A percentile compares a stretch with the other conserved stretches of the same genome.
These are phyloP conservation scores for Antrodiella citrinella DNA, from an alignment of 768 basidiomycete species.

Conservation along the genomic window DNA sequence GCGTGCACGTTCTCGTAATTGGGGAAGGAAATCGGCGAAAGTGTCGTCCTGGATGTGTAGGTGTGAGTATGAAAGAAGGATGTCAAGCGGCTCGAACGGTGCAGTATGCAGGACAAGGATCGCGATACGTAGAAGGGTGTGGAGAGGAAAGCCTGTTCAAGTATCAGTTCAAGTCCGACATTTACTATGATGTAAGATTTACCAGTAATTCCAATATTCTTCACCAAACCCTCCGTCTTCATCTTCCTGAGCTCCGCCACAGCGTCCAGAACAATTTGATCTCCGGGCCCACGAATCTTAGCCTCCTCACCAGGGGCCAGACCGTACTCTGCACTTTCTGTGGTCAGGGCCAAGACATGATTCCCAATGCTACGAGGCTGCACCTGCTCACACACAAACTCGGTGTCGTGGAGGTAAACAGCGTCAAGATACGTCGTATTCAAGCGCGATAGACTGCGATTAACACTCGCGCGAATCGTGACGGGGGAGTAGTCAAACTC, in stretches of 20 bases:
- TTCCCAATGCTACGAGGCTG: constrained; percentile 45
- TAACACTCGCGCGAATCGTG: constrained; percentile 58
- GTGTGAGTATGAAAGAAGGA: constrained; percentile 76
- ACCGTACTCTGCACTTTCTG: constrained; percentile 56
- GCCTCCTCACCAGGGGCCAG: constrained; percentile 49
- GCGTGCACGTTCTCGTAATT: constrained; percentile 53
- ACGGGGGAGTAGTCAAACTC: constrained; percentile 70
- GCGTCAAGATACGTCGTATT: constrained; percentile 73
- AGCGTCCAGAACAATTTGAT: constrained; percentile 63
- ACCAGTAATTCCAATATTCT: constrained; percentile 77
- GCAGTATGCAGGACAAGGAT: constrained; percentile 60
- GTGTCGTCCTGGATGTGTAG: constrained; percentile 67
- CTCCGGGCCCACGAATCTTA: constrained; percentile 57
- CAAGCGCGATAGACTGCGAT: constrained; percentile 57
- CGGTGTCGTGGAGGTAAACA: constrained; percentile 81
- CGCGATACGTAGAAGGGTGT: constrained; percentile 77
- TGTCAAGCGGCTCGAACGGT: constrained; percentile 67
- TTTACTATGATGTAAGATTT: constrained; percentile 7
- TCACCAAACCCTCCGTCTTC: constrained; percentile 66
- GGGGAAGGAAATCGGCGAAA: constrained; percentile 44
- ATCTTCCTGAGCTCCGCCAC: constrained; percentile 56
- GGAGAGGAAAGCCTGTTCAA: constrained; percentile 64
- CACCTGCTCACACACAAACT: constrained; percentile 57
- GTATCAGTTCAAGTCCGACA: neutral
- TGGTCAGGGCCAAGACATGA: constrained; percentile 44